Base-by-base conservation (phyloP, 2,329 filamentous ascomycete species). In the Clonostachys rhizophaga region DNA sequence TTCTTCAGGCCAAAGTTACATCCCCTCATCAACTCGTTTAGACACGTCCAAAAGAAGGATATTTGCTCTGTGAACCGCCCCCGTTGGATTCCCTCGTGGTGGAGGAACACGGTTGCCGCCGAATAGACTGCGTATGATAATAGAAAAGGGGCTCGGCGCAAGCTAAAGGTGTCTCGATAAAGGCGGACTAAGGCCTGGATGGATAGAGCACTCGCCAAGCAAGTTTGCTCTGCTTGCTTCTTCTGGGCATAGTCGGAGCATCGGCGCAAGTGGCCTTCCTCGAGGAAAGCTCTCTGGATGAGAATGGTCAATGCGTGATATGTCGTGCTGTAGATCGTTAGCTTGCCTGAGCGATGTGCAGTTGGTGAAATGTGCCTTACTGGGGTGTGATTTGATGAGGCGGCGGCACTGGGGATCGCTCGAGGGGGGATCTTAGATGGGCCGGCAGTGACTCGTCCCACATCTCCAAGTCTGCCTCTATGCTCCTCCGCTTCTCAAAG, bases 271-370 rank as follows among this genome's bases (percentile, higher is more conserved):
- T 63, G 59, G 34, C 60, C 60, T 30, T 61, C 55, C 30, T 63
- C 63, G 1, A 72, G 60, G 51, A 74, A 73, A 2, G 71, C 69
- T 2, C 70, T 66, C 47, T 74, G 68, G 10, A 74, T 61, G 1
- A 75, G 58, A 42, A 74, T 73, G 10, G 64, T 61, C 12, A 74
- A 60, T 5, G 68, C 64, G 49, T 72, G 58, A 50, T 70, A 74
- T 8, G 60, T 64, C 14, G 61, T 60, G 34, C 60, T 54, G 30
- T 30, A 10, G 24, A 10, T 30, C 9, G 24, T 30, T 30, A 30
- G 24, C 24, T 5, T 30, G 24, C 24, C 24, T 30, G 8, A 30
- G 24, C 8, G 24, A 10, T 30, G 8, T 30, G 8, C 9, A 30
- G 24, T 30, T 10, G 4, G 24, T 30, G 4, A 9, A 9, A 30